Percentiles rank a stretch among this genome's conserved stretches.
phyloP scores from a whole-genome alignment of 257 asterid genomes.

The Nicotiana benthamiana region DNA sequence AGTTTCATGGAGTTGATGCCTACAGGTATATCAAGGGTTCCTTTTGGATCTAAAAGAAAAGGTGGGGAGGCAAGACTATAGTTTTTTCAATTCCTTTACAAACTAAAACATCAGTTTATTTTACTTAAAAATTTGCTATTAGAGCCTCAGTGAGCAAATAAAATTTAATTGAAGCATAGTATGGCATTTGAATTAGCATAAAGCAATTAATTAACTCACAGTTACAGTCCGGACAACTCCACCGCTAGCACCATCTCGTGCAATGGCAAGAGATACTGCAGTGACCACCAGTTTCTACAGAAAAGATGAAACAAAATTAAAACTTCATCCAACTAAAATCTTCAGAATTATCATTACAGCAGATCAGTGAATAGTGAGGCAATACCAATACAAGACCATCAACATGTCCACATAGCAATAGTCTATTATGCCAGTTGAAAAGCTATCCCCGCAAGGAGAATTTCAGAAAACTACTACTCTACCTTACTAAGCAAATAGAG shows the following conservation, averaged over 20 bases:
- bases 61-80: neutral
- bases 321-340: neutral
- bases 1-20: neutral
- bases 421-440: neutral
- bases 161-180: neutral
- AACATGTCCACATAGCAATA: neutral
- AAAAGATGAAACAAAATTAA: neutral
- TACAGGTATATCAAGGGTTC: neutral
- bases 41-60: neutral
- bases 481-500: neutral
- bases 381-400: neutral
- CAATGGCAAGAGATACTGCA: constrained; percentile 98
- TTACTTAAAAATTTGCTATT: neutral
- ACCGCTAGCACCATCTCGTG: constrained; percentile 98
- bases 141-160: neutral
- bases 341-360: neutral
- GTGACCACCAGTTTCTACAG: constrained; percentile 69
- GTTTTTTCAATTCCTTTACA: neutral
- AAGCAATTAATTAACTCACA: constrained; percentile 42
- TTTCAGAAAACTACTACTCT: neutral
- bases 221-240: constrained; percentile 93
- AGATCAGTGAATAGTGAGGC: neutral
- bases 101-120: neutral
- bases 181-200: neutral
- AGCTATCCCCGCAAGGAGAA: neutral